A percentile compares a stretch with the other conserved stretches of the same genome.
Evolutionary conservation across 345 rosid genomes (phyloP).

Genomic region (Aegle marmelos): DNA sequence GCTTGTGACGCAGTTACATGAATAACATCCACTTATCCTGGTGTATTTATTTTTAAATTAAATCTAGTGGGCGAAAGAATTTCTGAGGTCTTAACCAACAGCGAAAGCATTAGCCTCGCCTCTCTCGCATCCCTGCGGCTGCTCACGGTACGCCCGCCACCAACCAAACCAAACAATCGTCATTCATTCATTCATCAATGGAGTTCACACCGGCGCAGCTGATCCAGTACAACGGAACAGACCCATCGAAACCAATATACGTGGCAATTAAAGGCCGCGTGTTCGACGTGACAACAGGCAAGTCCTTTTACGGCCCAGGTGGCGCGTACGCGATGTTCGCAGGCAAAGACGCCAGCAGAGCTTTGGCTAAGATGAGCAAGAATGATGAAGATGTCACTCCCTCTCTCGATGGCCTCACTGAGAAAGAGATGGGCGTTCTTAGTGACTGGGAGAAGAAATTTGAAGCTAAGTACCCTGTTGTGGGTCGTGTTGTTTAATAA

Average conservation of each 20-base stretch:
- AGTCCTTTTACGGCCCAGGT: slow-evolving; percentile 72
- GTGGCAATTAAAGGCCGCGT: slow-evolving; percentile 78
- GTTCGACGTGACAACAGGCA: slow-evolving; percentile 72
- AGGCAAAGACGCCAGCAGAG: slow-evolving; percentile 85
- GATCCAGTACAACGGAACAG: slow-evolving; percentile 61
- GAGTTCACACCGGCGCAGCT: slow-evolving; percentile 71
- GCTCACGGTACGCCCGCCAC: too few relatives aligned
- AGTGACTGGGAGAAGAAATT: slow-evolving; percentile 88
- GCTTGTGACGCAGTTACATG: not conserved
- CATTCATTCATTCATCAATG: slow-evolving; percentile 26
- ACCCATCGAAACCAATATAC: slow-evolving; percentile 78
- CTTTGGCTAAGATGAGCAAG: slow-evolving; percentile 93
- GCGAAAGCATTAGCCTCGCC: not conserved
- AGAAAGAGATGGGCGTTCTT: slow-evolving; percentile 73
- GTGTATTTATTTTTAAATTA: not conserved
- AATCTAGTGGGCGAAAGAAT: not conserved
- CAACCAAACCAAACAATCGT: not conserved
- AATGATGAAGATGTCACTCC: slow-evolving; percentile 68
- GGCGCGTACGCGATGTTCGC: slow-evolving; percentile 75
- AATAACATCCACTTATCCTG: too few relatives aligned
- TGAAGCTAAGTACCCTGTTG: slow-evolving; percentile 80
- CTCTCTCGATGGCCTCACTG: slow-evolving; percentile 64
- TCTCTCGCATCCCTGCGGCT: too few relatives aligned
- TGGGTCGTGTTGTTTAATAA: slow-evolving; percentile 61
- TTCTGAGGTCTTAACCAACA: not conserved